Conservation (phyloP, 352 stramenopile genomes). For the Pythium aphanidermatum region DNA sequence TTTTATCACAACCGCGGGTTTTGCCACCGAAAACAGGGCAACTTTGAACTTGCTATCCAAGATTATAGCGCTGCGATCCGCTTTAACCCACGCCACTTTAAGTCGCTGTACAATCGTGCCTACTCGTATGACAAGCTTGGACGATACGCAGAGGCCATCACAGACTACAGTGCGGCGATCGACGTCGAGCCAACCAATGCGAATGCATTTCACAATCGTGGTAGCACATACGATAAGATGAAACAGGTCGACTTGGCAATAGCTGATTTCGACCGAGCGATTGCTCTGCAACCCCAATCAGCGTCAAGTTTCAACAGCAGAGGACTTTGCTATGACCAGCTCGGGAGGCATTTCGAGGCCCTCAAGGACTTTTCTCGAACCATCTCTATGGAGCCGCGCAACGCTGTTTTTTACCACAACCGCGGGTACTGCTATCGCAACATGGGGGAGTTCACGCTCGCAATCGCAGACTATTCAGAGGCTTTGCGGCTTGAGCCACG, state of each 20-base stretch:
- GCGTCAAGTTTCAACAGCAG: conserved; percentile 80
- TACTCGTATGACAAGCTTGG: conserved; percentile 85
- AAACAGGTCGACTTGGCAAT: conserved; percentile 51
- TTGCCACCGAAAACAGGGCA: conserved; percentile 74
- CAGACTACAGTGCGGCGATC: conserved; percentile 74
- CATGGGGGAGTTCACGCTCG: conserved; percentile 63
- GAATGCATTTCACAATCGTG: conserved; percentile 82
- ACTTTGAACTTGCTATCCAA: conserved; percentile 69
- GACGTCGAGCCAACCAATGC: conserved; percentile 60
- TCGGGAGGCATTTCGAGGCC: conserved; percentile 50
- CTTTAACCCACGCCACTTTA: conserved; percentile 76
- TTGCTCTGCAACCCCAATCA: conserved; percentile 46
- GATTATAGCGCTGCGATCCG: conserved; percentile 75
- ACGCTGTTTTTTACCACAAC: conserved; percentile 82
- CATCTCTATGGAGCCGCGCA: conserved; percentile 58
- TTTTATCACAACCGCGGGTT: conserved; percentile 85
- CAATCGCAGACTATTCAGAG: conserved; percentile 60
- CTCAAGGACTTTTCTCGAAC: conserved; percentile 69
- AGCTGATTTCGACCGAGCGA: conserved; percentile 59
- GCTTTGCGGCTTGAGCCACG: conserved; percentile 54
- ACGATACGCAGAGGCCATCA: conserved; percentile 49
- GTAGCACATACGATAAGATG: conserved; percentile 78
- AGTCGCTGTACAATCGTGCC: conserved; percentile 85
- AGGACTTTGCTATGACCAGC: conserved; percentile 70
- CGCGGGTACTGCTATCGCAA: conserved; percentile 81